Evolutionary conservation across 345 rosid genomes (phyloP).

Genomic region (Tarenaya hassleriana): DNA sequence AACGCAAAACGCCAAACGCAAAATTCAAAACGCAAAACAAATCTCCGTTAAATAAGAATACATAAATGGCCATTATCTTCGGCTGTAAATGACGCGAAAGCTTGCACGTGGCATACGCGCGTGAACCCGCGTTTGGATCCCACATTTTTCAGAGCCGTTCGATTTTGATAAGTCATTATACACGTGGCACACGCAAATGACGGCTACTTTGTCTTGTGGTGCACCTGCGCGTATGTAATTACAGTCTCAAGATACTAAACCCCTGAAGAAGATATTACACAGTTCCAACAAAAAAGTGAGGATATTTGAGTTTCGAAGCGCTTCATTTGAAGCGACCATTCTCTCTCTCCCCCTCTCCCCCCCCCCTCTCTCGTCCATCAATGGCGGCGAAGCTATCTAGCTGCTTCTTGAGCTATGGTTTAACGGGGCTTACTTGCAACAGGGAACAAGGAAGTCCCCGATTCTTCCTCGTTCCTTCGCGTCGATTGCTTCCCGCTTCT

Average conservation of each 20-base stretch:
- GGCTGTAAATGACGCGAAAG: too few species aligned
- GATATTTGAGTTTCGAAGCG: background rate
- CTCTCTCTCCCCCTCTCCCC: conserved; percentile 8
- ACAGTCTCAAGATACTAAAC: conserved; percentile 12
- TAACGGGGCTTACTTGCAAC: conserved; percentile 27
- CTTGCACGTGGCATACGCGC: too few species aligned
- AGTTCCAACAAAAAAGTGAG: background rate
- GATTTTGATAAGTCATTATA: conserved; percentile 23
- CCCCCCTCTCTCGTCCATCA: background rate
- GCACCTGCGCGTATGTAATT: conserved; percentile 15
- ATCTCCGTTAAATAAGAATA: too few species aligned
- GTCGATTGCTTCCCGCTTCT: conserved; percentile 46
- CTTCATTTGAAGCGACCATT: conserved; percentile 27
- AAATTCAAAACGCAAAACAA: too few species aligned
- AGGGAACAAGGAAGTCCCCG: conserved; percentile 23
- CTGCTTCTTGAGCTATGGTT: conserved; percentile 40
- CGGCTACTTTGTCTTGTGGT: conserved; percentile 13
- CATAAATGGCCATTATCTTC: too few species aligned
- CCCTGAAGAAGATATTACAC: conserved; percentile 18
- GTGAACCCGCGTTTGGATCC: too few species aligned
- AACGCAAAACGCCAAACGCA: too few species aligned
- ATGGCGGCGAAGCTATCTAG: conserved; percentile 61
- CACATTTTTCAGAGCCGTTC: conserved; percentile 22
- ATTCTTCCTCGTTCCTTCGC: conserved; percentile 36
- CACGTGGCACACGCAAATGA: conserved; percentile 24